Conservation (phyloP, 495 filamentous ascomycete species). For the Aspergillus biplanus region DNA sequence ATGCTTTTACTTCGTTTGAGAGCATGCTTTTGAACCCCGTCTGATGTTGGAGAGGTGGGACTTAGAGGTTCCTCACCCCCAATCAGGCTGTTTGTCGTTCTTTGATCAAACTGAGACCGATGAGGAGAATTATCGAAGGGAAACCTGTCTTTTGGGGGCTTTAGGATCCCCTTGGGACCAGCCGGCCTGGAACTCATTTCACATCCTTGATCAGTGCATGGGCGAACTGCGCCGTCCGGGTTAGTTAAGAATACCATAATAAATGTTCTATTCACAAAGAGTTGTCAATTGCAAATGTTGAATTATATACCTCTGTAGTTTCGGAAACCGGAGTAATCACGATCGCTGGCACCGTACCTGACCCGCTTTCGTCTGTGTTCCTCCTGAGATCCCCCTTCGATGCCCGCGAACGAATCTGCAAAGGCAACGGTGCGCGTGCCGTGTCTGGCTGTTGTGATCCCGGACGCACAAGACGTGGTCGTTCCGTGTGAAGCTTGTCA, state of each 20-base stretch:
- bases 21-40: conserved; percentile 18
- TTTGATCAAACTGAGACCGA: conserved; percentile 6
- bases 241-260: not conserved
- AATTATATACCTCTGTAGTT: conserved; percentile 14
- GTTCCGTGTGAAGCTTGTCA: conserved; percentile 20
- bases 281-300: not conserved
- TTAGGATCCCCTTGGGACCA: conserved; percentile 19
- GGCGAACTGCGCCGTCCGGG: conserved; percentile 10
- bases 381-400: not conserved
- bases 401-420: conserved; percentile 10
- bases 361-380: not conserved
- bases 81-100: conserved; percentile 2
- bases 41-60: not conserved
- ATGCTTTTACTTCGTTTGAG: conserved; percentile 8
- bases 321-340: conserved; percentile 20
- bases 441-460: not conserved
- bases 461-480: conserved; percentile 21
- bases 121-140: conserved; percentile 8
- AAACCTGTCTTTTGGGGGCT: conserved; percentile 13
- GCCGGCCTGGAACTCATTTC: conserved; percentile 5
- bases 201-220: conserved; percentile 12
- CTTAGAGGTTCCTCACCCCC: conserved; percentile 9
- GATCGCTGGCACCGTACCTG: conserved; percentile 18
- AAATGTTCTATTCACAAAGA: not conserved
- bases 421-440: conserved; percentile 17